phyloP scores from a whole-genome alignment of 441 rosid species.

The Breynia disticha region DNA sequence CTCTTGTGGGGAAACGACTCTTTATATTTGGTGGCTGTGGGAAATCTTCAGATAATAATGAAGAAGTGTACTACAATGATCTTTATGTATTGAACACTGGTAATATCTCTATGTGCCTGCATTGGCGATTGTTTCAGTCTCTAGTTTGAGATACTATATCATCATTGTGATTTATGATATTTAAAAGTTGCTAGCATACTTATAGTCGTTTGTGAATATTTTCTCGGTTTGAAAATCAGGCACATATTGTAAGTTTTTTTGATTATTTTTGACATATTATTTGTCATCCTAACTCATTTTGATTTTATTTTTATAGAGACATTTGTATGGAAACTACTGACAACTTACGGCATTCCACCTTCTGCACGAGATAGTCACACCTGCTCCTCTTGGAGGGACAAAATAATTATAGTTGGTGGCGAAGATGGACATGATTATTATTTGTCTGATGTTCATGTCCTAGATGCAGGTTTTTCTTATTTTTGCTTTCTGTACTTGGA shows the following conservation, averaged over 20 bases:
- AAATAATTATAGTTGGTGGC: conserved; percentile 79
- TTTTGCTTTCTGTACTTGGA: background rate
- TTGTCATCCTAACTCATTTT: background rate
- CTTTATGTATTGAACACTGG: conserved; percentile 83
- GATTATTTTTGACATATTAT: too few relatives aligned
- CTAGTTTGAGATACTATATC: background rate
- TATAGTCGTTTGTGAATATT: too few relatives aligned
- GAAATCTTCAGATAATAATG: conserved; percentile 48
- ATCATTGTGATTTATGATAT: background rate
- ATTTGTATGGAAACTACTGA: conserved; percentile 70
- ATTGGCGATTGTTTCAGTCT: background rate
- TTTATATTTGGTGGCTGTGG: conserved; percentile 93
- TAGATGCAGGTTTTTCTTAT: conserved; percentile 67
- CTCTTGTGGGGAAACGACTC: conserved; percentile 81
- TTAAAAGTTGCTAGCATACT: too few relatives aligned
- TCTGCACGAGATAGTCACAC: conserved; percentile 92
- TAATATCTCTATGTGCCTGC: conserved; percentile 11
- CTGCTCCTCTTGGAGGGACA: conserved; percentile 92
- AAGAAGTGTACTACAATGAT: conserved; percentile 82
- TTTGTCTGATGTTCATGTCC: conserved; percentile 85
- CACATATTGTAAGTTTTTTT: too few relatives aligned
- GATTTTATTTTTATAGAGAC: conserved; percentile 46
- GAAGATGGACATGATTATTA: conserved; percentile 91
- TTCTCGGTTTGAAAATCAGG: background rate
- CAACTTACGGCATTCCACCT: conserved; percentile 71